Evolutionary conservation across 2,329 filamentous ascomycete genomes (phyloP).

Genomic region (Fusarium neocosmosporiellum): DNA sequence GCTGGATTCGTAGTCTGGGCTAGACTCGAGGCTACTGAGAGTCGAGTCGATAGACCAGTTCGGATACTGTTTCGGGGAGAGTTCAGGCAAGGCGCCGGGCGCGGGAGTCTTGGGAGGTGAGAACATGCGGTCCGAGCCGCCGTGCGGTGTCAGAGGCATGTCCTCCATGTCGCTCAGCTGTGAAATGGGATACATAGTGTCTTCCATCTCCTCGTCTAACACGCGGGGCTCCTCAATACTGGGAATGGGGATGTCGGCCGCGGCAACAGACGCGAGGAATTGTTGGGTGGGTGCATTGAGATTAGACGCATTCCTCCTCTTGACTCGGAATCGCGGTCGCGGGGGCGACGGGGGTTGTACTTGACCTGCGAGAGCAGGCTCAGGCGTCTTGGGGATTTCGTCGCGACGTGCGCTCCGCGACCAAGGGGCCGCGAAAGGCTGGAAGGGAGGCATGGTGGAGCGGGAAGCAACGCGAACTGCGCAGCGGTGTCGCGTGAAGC

Average conservation of each 20-base stretch:
- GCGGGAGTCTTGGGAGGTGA: conserved; percentile 71
- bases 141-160: conserved; percentile 44
- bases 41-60: conserved; percentile 70
- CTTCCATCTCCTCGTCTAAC: conserved; percentile 58
- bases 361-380: conserved; percentile 55
- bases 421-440: conserved; percentile 57
- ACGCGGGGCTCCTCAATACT: conserved; percentile 70
- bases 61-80: conserved; percentile 62
- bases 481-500: conserved; percentile 18
- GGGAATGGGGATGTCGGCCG: conserved; percentile 72
- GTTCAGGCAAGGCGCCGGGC: conserved; percentile 56
- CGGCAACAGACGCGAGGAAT: conserved; percentile 74
- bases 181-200: conserved; percentile 50
- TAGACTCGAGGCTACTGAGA: conserved; percentile 68
- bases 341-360: conserved; percentile 61
- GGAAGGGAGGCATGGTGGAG: conserved; percentile 58
- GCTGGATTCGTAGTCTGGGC: conserved; percentile 68
- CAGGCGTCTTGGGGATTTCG: conserved; percentile 62
- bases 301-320: conserved; percentile 64
- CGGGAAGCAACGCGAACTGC: conserved; percentile 39
- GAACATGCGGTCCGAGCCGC: conserved; percentile 55
- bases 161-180: conserved; percentile 49
- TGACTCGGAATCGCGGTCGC: conserved; percentile 65
- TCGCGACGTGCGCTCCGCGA: conserved; percentile 56
- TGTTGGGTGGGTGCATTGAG: conserved; percentile 70